A percentile compares a stretch with the other conserved stretches of the same genome.
These are phyloP conservation scores for Bolboschoenus planiculmis DNA, from an alignment of 176 grass and related monocot genomes.

Conservation along the genomic window DNA sequence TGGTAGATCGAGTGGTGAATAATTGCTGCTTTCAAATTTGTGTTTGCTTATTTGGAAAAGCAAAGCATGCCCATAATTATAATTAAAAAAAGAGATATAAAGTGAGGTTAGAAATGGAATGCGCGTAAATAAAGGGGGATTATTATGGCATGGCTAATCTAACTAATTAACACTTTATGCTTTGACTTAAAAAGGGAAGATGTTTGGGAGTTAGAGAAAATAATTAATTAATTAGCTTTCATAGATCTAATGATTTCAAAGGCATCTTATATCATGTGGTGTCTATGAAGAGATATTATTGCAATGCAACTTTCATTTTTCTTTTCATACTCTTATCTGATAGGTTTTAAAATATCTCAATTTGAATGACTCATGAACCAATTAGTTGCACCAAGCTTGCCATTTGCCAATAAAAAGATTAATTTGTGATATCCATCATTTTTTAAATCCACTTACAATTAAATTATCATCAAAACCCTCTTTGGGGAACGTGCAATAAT, in stretches of 20 bases:
- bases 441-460: too few relatives aligned
- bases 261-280: neutral
- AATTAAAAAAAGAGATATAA: neutral
- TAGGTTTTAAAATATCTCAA: neutral
- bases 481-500: too few relatives aligned
- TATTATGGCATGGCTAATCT: neutral
- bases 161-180: neutral
- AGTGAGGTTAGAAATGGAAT: neutral
- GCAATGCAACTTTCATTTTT: neutral
- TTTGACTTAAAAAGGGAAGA: neutral
- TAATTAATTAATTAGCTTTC: conserved; percentile 2
- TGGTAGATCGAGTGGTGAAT: neutral
- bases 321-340: neutral
- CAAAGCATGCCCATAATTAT: neutral
- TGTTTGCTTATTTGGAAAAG: neutral
- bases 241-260: neutral
- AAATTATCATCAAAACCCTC: too few relatives aligned
- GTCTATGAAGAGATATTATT: neutral
- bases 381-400: neutral
- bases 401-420: neutral
- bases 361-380: neutral
- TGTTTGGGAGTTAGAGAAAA: neutral
- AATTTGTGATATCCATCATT: neutral
- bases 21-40: neutral
- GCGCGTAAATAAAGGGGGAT: neutral